Base-by-base conservation (phyloP, 371 early-diverging fungal genomes). In the Rhizopus arrhizus region DNA sequence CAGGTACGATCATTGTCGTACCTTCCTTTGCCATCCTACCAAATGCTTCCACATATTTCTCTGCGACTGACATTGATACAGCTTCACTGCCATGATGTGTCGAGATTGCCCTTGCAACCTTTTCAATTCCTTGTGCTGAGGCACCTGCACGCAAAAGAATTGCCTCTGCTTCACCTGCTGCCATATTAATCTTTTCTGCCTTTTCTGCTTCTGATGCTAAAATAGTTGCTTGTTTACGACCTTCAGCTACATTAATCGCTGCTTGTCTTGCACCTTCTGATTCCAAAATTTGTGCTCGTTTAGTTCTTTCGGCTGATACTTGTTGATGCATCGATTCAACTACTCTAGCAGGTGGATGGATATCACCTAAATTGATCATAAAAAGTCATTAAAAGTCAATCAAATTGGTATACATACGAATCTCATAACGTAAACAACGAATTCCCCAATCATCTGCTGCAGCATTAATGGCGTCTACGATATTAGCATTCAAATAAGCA, bases 381-480 rank as follows among this genome's bases (percentile, higher is more conserved):
- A 35, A 54, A n/a, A 32, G 16, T 49, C 41, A 28, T 34, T 28
- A 15, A 9, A 22, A 45, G 40, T 13, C 9, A 7, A 32, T 29
- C 10, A 0, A 4, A 53, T 15, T 2, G 15, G 35, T 10, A 49
- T 22, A 70, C 81, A 66, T 62, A 77, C 91, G 86, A 66, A 95
- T 92, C 69, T 95, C 95, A 69, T 95, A 95, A 62, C 98, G 85
- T 46, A 98, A 79, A 53, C 98, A 97, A 40, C 90, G 82, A 62
- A 98, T 95, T 34, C 99, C 98, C 98, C 99, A 98, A 56, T 93
- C 93, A 6, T 87, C 91, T 1, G 95, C 89, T 12, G 99, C 98
- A 6, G 86, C 73, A 71, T 96, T 98, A 75, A 98, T 97, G 10
- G 96, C 94, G 34, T 93, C 84, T 28, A 97, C 97, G 72, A 98